These are phyloP conservation scores for Euclidium syriacum DNA, from an alignment of 345 rosid genomes.

Conservation along the genomic window DNA sequence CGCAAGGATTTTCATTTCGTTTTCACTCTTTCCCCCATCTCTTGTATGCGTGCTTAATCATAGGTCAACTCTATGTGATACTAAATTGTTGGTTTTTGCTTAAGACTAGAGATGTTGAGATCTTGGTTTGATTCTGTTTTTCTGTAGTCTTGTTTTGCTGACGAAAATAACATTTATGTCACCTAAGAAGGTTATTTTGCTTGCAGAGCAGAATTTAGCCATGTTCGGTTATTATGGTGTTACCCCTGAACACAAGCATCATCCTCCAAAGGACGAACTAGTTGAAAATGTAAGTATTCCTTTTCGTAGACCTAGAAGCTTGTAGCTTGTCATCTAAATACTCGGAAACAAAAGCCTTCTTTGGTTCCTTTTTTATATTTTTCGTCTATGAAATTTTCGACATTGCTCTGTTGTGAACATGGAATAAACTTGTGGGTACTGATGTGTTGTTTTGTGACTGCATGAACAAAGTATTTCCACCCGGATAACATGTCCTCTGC, in stretches of 20 bases:
- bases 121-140: background rate
- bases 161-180: background rate
- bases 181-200: slow-evolving; percentile 22
- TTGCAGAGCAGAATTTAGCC: slow-evolving; percentile 41
- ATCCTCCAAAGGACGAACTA: slow-evolving; percentile 67
- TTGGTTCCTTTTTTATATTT: background rate
- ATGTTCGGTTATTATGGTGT: slow-evolving; percentile 29
- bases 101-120: background rate
- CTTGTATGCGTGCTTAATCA: background rate
- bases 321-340: background rate
- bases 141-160: slow-evolving; percentile 2
- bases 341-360: background rate
- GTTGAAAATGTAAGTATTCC: slow-evolving; percentile 59
- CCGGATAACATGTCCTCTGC: slow-evolving; percentile 85
- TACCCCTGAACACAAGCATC: slow-evolving; percentile 41
- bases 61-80: background rate
- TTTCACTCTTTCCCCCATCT: background rate
- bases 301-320: background rate
- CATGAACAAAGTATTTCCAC: slow-evolving; percentile 60
- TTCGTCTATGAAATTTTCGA: background rate
- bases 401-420: background rate
- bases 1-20: background rate
- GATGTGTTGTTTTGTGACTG: slow-evolving; percentile 23
- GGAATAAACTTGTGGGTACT: background rate
- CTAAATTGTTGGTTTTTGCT: background rate